Conservation (phyloP, 2,329 filamentous ascomycete genomes). For the Trichophyton mentagrophytes region DNA sequence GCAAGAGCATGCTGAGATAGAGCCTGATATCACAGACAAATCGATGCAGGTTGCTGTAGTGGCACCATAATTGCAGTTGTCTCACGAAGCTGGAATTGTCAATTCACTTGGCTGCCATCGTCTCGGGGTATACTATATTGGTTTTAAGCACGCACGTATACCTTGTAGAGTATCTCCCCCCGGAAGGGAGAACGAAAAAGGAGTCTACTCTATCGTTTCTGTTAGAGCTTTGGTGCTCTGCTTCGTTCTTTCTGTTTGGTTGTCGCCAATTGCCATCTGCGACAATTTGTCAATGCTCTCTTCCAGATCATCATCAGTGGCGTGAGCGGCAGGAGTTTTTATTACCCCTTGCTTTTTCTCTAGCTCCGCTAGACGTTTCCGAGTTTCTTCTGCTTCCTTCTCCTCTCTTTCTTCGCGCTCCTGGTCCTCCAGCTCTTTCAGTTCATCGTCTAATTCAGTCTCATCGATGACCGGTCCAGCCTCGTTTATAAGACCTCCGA, state of each 20-base stretch:
- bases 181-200: neutral
- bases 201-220: neutral
- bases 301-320: slow-evolving; percentile 23
- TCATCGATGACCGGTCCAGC: slow-evolving; percentile 53
- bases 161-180: neutral
- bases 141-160: neutral
- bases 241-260: neutral
- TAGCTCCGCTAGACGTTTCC: slow-evolving; percentile 38
- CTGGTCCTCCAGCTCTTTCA: slow-evolving; percentile 59
- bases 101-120: neutral
- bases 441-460: slow-evolving; percentile 72
- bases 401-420: slow-evolving; percentile 37
- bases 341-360: slow-evolving; percentile 24
- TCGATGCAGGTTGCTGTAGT: neutral
- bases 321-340: slow-evolving; percentile 16
- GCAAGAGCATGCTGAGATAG: neutral
- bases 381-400: slow-evolving; percentile 39
- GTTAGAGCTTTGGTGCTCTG: neutral
- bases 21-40: neutral
- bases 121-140: neutral
- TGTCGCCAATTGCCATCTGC: slow-evolving; percentile 30
- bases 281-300: slow-evolving; percentile 29
- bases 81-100: too few species aligned
- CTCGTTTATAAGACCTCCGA: slow-evolving; percentile 64
- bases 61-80: neutral